Evolutionary conservation across 768 basidiomycete species (phyloP).

Genomic region (Amylocystis lapponica): DNA sequence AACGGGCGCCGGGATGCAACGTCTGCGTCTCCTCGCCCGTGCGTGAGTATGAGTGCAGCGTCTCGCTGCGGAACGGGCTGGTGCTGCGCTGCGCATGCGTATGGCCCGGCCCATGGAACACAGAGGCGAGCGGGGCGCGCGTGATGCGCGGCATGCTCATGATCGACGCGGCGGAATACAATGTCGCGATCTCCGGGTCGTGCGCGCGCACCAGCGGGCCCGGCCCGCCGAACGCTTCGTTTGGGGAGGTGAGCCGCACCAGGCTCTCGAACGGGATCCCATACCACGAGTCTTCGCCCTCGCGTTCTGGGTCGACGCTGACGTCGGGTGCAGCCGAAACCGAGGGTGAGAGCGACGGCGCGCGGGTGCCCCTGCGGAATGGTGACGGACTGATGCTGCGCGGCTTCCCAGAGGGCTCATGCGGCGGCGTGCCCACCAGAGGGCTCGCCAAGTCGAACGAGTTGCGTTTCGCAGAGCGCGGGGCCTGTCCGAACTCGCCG

Average conservation of each 20-base stretch:
- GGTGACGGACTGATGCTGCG: slow-evolving; percentile 13
- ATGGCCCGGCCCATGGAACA: slow-evolving; percentile 16
- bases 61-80: slow-evolving; percentile 23
- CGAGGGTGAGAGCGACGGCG: slow-evolving; percentile 20
- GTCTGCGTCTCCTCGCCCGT: slow-evolving; percentile 27
- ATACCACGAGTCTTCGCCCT: slow-evolving; percentile 37
- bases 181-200: slow-evolving; percentile 78
- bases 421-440: slow-evolving; percentile 8
- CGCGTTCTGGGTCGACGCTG: slow-evolving; percentile 14
- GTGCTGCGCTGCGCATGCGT: slow-evolving; percentile 21
- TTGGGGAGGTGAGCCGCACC: slow-evolving; percentile 61
- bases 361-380: slow-evolving; percentile 1
- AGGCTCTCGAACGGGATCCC: slow-evolving; percentile 70
- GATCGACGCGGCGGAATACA: slow-evolving; percentile 82
- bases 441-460: slow-evolving; percentile 12
- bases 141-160: slow-evolving; percentile 54
- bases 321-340: slow-evolving; percentile 3
- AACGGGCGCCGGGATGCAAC: slow-evolving; percentile 32
- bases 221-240: slow-evolving; percentile 39
- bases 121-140: slow-evolving; percentile 31
- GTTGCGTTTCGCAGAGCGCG: slow-evolving; percentile 7
- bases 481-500: slow-evolving; percentile 4
- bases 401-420: neutral
- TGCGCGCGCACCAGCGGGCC: slow-evolving; percentile 44
- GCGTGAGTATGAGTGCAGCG: slow-evolving; percentile 13